A percentile compares a stretch with the other conserved stretches of the same genome.
Evolutionary conservation across 1,284 basidiomycete species (phyloP).

Genomic region (Psilocybe mexicana): DNA sequence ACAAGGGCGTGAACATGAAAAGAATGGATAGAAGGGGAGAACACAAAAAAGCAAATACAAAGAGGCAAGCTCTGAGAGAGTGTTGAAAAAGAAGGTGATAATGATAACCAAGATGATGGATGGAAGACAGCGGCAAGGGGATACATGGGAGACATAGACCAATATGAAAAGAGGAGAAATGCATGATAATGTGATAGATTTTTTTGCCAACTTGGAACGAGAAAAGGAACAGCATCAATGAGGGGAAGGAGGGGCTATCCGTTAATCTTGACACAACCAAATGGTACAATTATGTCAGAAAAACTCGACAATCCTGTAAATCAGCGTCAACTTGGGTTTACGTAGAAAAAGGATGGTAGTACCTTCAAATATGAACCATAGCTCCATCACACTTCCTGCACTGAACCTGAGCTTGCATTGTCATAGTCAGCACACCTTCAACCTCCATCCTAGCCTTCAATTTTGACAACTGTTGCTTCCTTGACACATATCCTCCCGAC

Average conservation of each 20-base stretch:
- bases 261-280: constrained; percentile 3
- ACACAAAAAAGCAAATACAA: background rate
- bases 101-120: constrained; percentile 10
- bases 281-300: constrained; percentile 20
- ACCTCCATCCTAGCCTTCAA: constrained; percentile 52
- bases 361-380: constrained; percentile 46
- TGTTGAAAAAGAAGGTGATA: background rate
- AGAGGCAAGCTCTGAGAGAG: constrained; percentile 4
- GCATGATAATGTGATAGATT: constrained; percentile 3
- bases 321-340: background rate
- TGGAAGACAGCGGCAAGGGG: background rate
- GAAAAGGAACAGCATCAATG: background rate
- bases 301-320: background rate
- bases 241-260: too few relatives aligned
- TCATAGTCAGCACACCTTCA: constrained; percentile 33
- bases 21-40: background rate
- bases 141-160: constrained; percentile 14
- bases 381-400: constrained; percentile 45
- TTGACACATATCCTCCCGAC: constrained; percentile 50
- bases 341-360: background rate
- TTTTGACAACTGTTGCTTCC: constrained; percentile 62
- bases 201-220: background rate
- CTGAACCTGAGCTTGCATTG: constrained; percentile 32
- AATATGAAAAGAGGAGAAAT: background rate
- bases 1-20: background rate